Evolutionary conservation across 805 yeast species (phyloP), one percentile per base, ranked within the genome.

Genomic region (Cyberlindnera japonica): DNA sequence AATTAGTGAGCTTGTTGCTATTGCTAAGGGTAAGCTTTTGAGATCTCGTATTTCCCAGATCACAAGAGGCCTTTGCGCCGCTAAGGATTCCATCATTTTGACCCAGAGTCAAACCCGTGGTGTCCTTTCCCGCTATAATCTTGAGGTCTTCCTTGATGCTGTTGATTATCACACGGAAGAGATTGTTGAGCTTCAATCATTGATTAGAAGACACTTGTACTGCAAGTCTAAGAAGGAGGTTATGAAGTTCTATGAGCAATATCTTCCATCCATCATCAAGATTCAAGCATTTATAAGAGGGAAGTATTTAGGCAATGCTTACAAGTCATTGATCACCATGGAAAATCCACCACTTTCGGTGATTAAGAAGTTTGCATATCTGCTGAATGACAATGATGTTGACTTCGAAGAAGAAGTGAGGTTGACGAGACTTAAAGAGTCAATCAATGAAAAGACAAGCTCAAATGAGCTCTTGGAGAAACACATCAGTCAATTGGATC

Each of bases 341-440:
- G 74, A 72, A 27, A 81, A 84, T 53, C 97, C 98, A 1, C 84
- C 95, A 0, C 63, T 93, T 35, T 64, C 80, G 23, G 84, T 87
- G 1, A 81, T 93, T 18, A 75, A 79, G 51, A 80, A 78, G 42
- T 93, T 89, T 62, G 84, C 90, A 3, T 76, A 78, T 50, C 62
- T 93, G 30, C 63, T 93, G 33, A 81, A 83, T 43, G 88, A 81
- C 47, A 79, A 76, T 45, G 86, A 82, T 38, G 68, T 71, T 12
- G 95, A 87, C 53, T 81, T 81, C 56, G 84, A 79, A 37, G 82
- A 83, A 45, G 95, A 88, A 50, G 69, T 83, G 45, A 75, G 72
- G 40, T 63, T 89, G 30, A 85, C 85, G 34, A 75, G 74, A 38
- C 59, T 75, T 41, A 81, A 86, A 53, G 88, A 85, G 40, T 64